phyloP scores from a whole-genome alignment of 495 filamentous ascomycete species.

The Jackrogersella minutella region DNA sequence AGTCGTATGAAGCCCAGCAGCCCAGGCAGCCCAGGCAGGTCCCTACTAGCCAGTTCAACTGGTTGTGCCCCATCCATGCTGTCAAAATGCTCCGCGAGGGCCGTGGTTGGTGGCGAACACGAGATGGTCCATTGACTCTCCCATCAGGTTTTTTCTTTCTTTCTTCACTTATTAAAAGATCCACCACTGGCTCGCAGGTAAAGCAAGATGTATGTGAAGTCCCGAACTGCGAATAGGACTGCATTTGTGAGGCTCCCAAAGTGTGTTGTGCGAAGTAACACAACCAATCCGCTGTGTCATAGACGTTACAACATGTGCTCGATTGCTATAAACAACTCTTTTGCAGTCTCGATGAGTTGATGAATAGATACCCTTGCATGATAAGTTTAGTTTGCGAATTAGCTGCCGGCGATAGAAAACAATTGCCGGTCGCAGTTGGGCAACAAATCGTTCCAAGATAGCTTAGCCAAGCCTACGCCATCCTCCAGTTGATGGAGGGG shows the following conservation, averaged over 20 bases:
- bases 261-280: constrained; percentile 8
- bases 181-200: not conserved
- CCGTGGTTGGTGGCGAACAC: constrained; percentile 21
- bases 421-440: constrained; percentile 40
- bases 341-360: constrained; percentile 11
- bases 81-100: not conserved
- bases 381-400: constrained; percentile 39
- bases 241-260: constrained; percentile 29
- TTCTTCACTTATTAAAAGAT: not conserved
- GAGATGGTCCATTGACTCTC: constrained; percentile 16
- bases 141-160: not conserved
- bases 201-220: not conserved
- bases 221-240: constrained; percentile 14
- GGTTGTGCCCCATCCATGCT: constrained; percentile 24
- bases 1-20: constrained; percentile 9
- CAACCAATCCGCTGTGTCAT: constrained; percentile 18
- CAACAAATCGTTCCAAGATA: constrained; percentile 28
- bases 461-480: constrained; percentile 33
- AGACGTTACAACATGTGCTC: constrained; percentile 27
- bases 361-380: constrained; percentile 35
- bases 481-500: constrained; percentile 33
- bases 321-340: constrained; percentile 10
- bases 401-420: constrained; percentile 42
- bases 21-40: too few species aligned
- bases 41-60: constrained; percentile 19